Conservation (phyloP, 2,329 filamentous ascomycete species). For the Herpotrichia juniperi region DNA sequence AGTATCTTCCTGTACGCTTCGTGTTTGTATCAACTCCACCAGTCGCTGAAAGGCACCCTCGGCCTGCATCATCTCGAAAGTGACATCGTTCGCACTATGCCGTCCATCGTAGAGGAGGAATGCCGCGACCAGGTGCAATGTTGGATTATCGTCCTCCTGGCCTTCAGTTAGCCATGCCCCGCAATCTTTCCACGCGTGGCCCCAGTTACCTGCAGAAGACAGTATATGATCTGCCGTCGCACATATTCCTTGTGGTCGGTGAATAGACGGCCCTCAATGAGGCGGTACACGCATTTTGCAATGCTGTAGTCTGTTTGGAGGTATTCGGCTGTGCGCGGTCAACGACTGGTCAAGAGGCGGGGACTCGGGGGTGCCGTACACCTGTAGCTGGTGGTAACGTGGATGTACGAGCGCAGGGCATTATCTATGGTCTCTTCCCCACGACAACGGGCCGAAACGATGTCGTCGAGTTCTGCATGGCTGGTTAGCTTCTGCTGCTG, state of each 20-base stretch:
- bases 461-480: slow-evolving; percentile 67
- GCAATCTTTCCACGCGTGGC: background rate
- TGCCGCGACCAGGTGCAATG: slow-evolving; percentile 81
- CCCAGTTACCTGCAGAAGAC: slow-evolving; percentile 69
- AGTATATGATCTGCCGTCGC: slow-evolving; percentile 89
- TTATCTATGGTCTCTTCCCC: slow-evolving; percentile 79
- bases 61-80: slow-evolving; percentile 85
- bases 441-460: slow-evolving; percentile 64
- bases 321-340: slow-evolving; percentile 64
- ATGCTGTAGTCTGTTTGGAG: slow-evolving; percentile 79
- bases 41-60: slow-evolving; percentile 85
- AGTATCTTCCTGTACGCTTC: slow-evolving; percentile 66
- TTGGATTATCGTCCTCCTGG: slow-evolving; percentile 81
- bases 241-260: slow-evolving; percentile 80
- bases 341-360: slow-evolving; percentile 13
- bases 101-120: slow-evolving; percentile 89
- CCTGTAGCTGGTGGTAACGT: slow-evolving; percentile 76
- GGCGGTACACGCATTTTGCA: slow-evolving; percentile 76
- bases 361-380: slow-evolving; percentile 47
- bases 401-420: slow-evolving; percentile 81
- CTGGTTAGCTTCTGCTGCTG: slow-evolving; percentile 23
- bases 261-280: slow-evolving; percentile 80
- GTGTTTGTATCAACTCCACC: slow-evolving; percentile 77
- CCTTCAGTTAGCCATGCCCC: slow-evolving; percentile 20
- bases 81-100: slow-evolving; percentile 73